Evolutionary conservation across 2,329 filamentous ascomycete species (phyloP), one percentile per base, ranked within the genome.

Genomic region (Pseudophaeomoniella oleicola): DNA sequence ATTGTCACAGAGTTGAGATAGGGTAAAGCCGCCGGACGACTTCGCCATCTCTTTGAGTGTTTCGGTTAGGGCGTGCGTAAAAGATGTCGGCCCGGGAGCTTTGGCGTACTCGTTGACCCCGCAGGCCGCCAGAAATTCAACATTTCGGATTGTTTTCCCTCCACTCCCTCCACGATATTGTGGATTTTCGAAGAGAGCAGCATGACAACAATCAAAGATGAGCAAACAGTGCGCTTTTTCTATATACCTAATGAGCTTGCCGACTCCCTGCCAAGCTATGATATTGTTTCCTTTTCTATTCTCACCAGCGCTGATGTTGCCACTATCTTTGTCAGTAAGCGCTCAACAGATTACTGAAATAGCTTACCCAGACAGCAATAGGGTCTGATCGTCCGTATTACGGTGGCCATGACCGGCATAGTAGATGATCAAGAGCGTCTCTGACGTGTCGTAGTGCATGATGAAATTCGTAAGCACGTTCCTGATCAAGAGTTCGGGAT

Each of bases 381-480:
- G 19, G 19, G 18, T 11, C 5, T 22, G n/a, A 13, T 13, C 22
- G n/a, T 16, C 27, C 13, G 18, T 17, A 15, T 39, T 40, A 3
- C 44, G 46, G 19, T 31, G 35, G 2, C 50, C 50, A 41, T 53
- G 50, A 2, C 50, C 50, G 12, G 48, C 50, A 38, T 52, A 53
- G 29, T 53, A 52, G 1, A 53, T 46, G 6, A 53, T 47, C 4
- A 54, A 35, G 4, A 54, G 34, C 9, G 44, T 46, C 11, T 39
- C 35, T 4, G n/a, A n/a, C n/a, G n/a, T n/a, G n/a, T n/a, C n/a
- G n/a, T n/a, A n/a, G n/a, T n/a, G n/a, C n/a, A n/a, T n/a, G n/a
- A n/a, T n/a, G n/a, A n/a, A n/a, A n/a, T n/a, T n/a, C n/a, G n/a
- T n/a, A n/a, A n/a, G n/a, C n/a, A n/a, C n/a, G n/a, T n/a, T n/a